Percentiles rank a stretch among this genome's conserved stretches.
Conservation (phyloP, 768 basidiomycete species). For the Phaffia australis region DNA sequence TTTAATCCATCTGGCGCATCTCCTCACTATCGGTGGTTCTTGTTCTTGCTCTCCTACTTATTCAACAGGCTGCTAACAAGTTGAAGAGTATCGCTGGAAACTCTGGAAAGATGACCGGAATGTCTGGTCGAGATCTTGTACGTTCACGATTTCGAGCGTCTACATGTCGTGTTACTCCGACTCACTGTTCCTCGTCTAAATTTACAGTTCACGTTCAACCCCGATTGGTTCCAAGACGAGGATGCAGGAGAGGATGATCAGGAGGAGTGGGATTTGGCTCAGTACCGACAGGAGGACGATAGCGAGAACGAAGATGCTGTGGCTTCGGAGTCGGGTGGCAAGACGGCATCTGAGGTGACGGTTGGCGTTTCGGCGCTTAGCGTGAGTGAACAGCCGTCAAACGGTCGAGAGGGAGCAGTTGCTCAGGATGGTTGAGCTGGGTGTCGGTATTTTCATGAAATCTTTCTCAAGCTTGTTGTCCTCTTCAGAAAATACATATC, state of each 20-base stretch:
- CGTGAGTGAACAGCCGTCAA: too few species aligned
- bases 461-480: too few species aligned
- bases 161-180: constrained; percentile 8
- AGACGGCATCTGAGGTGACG: too few species aligned
- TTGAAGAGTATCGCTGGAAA: constrained; percentile 62
- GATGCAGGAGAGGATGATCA: constrained; percentile 43
- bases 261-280: constrained; percentile 46
- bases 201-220: constrained; percentile 81
- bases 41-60: too few species aligned
- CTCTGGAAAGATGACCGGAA: constrained; percentile 60
- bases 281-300: constrained; percentile 54
- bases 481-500: too few species aligned
- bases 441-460: too few species aligned
- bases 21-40: constrained; percentile 42
- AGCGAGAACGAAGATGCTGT: constrained; percentile 46
- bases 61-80: constrained; percentile 51
- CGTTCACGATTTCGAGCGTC: constrained; percentile 31
- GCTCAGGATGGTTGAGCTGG: too few species aligned
- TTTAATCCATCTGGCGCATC: too few species aligned
- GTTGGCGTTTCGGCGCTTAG: too few species aligned
- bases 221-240: constrained; percentile 82
- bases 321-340: too few species aligned
- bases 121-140: constrained; percentile 92
- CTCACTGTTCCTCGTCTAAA: constrained; percentile 3
- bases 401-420: too few species aligned